A percentile compares a stretch with the other conserved stretches of the same genome.
These are phyloP conservation scores for Clarireedia sp. DNA, from an alignment of 2,329 filamentous ascomycete species.

Conservation along the genomic window DNA sequence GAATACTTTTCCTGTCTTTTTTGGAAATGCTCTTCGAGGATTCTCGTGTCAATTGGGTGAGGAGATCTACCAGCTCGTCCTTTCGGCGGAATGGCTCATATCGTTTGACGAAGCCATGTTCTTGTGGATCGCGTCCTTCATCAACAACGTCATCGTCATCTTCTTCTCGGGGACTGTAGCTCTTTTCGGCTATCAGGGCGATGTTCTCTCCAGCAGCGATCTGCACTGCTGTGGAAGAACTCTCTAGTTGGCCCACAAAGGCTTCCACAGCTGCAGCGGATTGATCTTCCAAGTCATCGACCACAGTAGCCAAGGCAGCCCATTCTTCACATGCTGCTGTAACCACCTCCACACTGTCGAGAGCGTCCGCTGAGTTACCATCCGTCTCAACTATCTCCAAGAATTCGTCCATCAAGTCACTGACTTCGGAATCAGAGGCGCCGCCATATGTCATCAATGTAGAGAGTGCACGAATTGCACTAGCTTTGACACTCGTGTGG, in stretches of 20 bases:
- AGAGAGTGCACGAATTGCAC: slow-evolving; percentile 57
- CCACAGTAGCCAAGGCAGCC: slow-evolving; percentile 58
- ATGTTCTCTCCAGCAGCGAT: slow-evolving; percentile 67
- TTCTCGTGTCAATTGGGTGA: slow-evolving; percentile 51
- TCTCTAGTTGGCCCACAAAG: slow-evolving; percentile 63
- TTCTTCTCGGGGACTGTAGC: slow-evolving; percentile 36
- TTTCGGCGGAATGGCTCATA: slow-evolving; percentile 61
- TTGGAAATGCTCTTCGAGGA: slow-evolving; percentile 57
- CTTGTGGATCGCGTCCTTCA: no score
- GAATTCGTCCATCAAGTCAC: slow-evolving; percentile 57
- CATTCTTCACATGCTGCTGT: slow-evolving; percentile 60
- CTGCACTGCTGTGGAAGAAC: slow-evolving; percentile 52
- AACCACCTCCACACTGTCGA: slow-evolving; percentile 53
- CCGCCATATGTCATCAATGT: slow-evolving; percentile 58
- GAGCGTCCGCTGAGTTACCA: slow-evolving; percentile 53
- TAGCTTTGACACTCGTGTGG: slow-evolving; percentile 50
- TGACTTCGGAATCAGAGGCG: slow-evolving; percentile 51
- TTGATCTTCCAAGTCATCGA: slow-evolving; percentile 57
- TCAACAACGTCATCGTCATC: slow-evolving; percentile 34
- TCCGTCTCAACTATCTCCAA: slow-evolving; percentile 63
- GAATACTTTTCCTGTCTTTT: slow-evolving; percentile 58
- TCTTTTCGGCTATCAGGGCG: slow-evolving; percentile 64
- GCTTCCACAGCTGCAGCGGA: slow-evolving; percentile 58
- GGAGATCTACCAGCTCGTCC: slow-evolving; percentile 49
- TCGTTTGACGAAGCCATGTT: slow-evolving; percentile 46